A percentile compares a stretch with the other conserved stretches of the same genome.
Evolutionary conservation across 441 rosid species (phyloP).

Genomic region (Theobroma grandiflorum): DNA sequence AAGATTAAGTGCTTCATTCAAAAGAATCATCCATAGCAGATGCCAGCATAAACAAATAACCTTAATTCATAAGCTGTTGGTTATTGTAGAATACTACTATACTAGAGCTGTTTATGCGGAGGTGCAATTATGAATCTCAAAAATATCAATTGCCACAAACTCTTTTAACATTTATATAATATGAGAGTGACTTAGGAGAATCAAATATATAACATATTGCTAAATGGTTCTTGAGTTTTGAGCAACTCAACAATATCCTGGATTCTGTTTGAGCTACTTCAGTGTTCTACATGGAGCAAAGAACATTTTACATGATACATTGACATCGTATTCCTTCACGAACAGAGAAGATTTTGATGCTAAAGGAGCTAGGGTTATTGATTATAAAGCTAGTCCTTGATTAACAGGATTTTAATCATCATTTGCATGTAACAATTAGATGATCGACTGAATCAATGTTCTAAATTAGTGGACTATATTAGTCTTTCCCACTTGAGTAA

Average conservation of each 20-base stretch:
- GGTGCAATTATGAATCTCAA: constrained; percentile 26
- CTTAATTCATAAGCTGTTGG: constrained; percentile 8
- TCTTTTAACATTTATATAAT: neutral
- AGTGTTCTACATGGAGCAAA: neutral
- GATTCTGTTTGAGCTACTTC: neutral
- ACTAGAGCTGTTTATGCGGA: constrained; percentile 22
- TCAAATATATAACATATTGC: neutral
- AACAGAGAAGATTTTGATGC: neutral
- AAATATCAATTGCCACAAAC: constrained; percentile 29
- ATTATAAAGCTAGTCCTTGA: neutral
- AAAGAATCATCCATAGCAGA: constrained; percentile 3
- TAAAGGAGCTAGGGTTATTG: neutral
- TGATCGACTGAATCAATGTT: neutral
- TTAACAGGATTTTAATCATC: neutral
- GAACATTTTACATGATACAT: neutral
- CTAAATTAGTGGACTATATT: neutral
- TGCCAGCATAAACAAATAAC: neutral
- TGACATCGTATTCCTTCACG: neutral
- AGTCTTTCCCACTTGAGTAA: constrained; percentile 19
- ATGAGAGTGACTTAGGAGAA: neutral
- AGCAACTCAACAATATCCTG: neutral
- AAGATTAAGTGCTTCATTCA: constrained; percentile 19
- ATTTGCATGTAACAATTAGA: constrained; percentile 3
- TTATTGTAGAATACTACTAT: constrained; percentile 22
- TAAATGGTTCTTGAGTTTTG: neutral